Base-by-base conservation (phyloP, 768 basidiomycete genomes). In the Crassisporium funariophilum region DNA sequence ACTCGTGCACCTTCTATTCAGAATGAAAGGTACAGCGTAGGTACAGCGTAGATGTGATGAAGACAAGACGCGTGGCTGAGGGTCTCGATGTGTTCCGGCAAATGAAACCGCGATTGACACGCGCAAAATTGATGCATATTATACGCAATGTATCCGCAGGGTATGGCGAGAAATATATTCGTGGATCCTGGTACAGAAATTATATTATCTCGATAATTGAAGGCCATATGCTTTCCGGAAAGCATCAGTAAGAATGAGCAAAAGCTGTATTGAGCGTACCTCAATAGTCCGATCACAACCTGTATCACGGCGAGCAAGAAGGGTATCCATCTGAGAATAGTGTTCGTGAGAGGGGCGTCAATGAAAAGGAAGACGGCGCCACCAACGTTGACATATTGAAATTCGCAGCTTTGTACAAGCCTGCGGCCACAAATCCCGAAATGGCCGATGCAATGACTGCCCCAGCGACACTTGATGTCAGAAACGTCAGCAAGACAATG, bases 361-460 rank as follows among this genome's bases (percentile, higher is more conserved):
- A 25, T 24, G 54, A 17, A 24, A 4, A 42, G 17, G 37, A 46
- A 34, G 9, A 17, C 45, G 16, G 24, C 36, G 46, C 41, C 46
- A 61, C 74, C 31, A 55, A 78, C 73, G 78, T 78, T 16, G 77
- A 79, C 73, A 81, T 76, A 43, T 75, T 68, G 37, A 74, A 78
- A 36, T 68, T 55, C 12, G 61, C 76, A 1, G 77, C 67, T 44
- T 66, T 67, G 58, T 67, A 81, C 24, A 81, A 49, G 8, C 72
- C 77, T 25, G 67, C 67, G n/a, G 71, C 59, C n/a, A 67, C 59
- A 45, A 74, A 75, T 1, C 76, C 75, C 25, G 77, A 49, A 5
- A 79, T 64, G 4, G 73, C 74, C 9, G 77, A 74, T 20, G 72
- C 69, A n/a, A 76, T 56, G 9, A 75, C 69, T 3, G 77, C 72